Percentiles rank a stretch among this genome's conserved stretches.
These are phyloP conservation scores for Pseudogymnoascus sp. DNA, from an alignment of 2,329 filamentous ascomycete genomes.

Conservation along the genomic window DNA sequence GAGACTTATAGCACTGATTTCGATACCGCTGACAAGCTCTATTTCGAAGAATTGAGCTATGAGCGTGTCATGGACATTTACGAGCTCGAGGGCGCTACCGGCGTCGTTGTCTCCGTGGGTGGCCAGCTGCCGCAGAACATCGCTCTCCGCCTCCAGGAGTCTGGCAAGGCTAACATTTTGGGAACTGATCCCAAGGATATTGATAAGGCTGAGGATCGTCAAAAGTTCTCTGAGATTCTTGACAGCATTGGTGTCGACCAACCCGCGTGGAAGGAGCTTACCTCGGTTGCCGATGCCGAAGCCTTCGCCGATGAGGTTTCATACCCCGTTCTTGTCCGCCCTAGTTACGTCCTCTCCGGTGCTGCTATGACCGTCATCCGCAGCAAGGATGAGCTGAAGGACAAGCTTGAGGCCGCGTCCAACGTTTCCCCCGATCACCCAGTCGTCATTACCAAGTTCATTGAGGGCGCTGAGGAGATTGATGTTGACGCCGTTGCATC, in stretches of 20 bases:
- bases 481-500: conserved; percentile 91
- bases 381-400: conserved; percentile 79
- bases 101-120: conserved; percentile 91
- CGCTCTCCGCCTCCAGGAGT: conserved; percentile 85
- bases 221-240: conserved; percentile 96
- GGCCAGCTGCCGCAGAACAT: conserved; percentile 98
- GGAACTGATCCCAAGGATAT: conserved; percentile 92
- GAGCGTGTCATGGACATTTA: conserved; percentile 99
- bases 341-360: conserved; percentile 91
- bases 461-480: conserved; percentile 92
- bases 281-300: conserved; percentile 80
- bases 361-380: conserved; percentile 97
- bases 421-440: conserved; percentile 93
- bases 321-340: conserved; percentile 92
- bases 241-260: conserved; percentile 96
- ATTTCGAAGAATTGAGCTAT: conserved; percentile 95
- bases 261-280: conserved; percentile 95
- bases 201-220: conserved; percentile 94
- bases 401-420: conserved; percentile 86
- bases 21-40: conserved; percentile 82
- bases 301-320: conserved; percentile 75
- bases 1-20: conserved; percentile 80
- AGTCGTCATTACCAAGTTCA: conserved; percentile 97
- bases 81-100: conserved; percentile 75
- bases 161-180: conserved; percentile 79